Percentiles rank a stretch among this genome's conserved stretches.
These are phyloP conservation scores for Kewa caespitosa DNA, from an alignment of 179 eudicot genomes.

Conservation along the genomic window DNA sequence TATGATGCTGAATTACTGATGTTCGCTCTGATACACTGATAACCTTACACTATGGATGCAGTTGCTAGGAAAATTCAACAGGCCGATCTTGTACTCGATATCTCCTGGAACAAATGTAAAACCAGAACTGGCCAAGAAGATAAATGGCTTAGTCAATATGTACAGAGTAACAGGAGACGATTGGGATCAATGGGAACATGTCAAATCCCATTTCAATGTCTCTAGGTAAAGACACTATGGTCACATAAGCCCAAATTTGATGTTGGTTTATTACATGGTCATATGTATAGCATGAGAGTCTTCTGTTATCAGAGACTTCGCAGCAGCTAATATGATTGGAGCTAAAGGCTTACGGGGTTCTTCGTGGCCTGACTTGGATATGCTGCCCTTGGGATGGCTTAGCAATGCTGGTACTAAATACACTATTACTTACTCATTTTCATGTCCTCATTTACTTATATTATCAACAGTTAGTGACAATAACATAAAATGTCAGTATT, in stretches of 20 bases:
- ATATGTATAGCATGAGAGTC: too few species aligned
- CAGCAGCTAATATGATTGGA: conserved; percentile 65
- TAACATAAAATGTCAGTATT: too few species aligned
- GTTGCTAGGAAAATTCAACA: conserved; percentile 45
- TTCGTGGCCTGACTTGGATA: conserved; percentile 84
- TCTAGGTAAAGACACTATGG: too few species aligned
- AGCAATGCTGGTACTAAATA: conserved; percentile 66
- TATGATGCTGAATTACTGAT: neutral
- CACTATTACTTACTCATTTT: too few species aligned
- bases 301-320: conserved; percentile 48
- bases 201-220: conserved; percentile 58
- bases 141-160: conserved; percentile 58
- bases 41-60: conserved; percentile 24
- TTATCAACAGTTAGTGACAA: too few species aligned
- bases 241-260: too few species aligned
- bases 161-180: conserved; percentile 79
- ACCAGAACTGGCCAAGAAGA: conserved; percentile 57
- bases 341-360: conserved; percentile 56
- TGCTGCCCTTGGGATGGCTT: conserved; percentile 84
- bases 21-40: neutral
- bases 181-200: conserved; percentile 77
- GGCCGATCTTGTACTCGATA: conserved; percentile 56
- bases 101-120: conserved; percentile 76
- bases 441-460: too few species aligned
- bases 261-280: too few species aligned